These are phyloP conservation scores for Steccherinum ochraceum DNA, from an alignment of 768 basidiomycete genomes.

Conservation along the genomic window DNA sequence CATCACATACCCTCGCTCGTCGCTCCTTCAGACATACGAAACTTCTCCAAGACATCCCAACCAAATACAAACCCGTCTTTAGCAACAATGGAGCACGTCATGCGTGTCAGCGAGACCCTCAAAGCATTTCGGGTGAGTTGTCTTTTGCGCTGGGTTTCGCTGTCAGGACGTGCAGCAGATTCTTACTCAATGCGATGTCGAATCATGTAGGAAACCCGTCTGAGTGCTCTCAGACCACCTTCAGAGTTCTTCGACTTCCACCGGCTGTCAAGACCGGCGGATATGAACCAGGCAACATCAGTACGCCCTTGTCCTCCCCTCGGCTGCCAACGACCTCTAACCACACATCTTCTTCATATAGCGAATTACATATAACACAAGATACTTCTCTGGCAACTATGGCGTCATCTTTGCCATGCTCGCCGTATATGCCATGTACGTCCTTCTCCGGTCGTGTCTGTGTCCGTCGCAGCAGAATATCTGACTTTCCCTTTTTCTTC, in stretches of 20 bases:
- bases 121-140: constrained; percentile 62
- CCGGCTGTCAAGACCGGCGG: constrained; percentile 77
- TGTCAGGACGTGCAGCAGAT: neutral
- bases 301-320: too few relatives aligned
- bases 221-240: constrained; percentile 68
- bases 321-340: neutral
- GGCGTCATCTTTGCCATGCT: constrained; percentile 67
- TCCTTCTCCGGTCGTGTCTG: constrained; percentile 14
- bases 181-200: neutral
- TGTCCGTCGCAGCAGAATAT: neutral
- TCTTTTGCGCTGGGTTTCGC: neutral
- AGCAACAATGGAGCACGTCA: constrained; percentile 51
- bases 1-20: neutral
- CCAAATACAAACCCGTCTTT: constrained; percentile 6
- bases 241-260: constrained; percentile 81
- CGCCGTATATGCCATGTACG: constrained; percentile 83
- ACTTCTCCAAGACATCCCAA: neutral
- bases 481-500: neutral
- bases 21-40: neutral
- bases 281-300: constrained; percentile 72
- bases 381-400: constrained; percentile 91
- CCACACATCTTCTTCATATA: too few relatives aligned
- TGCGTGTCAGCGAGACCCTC: constrained; percentile 63
- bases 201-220: constrained; percentile 59
- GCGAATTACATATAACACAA: constrained; percentile 94